Evolutionary conservation across 805 yeast species (phyloP).

Genomic region (Candida namnaoensis): DNA sequence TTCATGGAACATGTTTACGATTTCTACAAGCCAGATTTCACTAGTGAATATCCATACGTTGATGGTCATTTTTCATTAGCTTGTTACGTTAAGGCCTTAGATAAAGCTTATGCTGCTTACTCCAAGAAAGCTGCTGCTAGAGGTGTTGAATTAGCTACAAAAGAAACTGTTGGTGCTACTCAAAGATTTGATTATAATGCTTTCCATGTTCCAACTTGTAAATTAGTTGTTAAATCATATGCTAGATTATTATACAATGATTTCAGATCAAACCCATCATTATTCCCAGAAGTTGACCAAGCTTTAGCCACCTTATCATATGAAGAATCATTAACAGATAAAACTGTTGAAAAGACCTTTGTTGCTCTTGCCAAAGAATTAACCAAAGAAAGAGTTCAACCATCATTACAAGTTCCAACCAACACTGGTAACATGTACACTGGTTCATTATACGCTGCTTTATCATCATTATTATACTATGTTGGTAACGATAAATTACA

Average conservation of each 20-base stretch:
- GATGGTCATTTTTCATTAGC: conserved; percentile 94
- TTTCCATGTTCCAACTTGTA: conserved; percentile 98
- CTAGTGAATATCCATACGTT: conserved; percentile 92
- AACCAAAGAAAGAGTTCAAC: conserved; percentile 60
- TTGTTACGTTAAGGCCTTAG: conserved; percentile 92
- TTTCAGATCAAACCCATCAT: conserved; percentile 60
- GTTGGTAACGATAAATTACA: conserved; percentile 69
- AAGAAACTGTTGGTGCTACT: conserved; percentile 56
- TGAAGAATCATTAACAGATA: conserved; percentile 74
- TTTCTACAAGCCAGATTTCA: conserved; percentile 96
- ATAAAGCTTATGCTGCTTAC: conserved; percentile 76
- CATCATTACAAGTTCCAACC: conserved; percentile 82
- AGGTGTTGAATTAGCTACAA: conserved; percentile 35
- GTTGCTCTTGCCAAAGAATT: conserved; percentile 66
- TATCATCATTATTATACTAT: conserved; percentile 71
- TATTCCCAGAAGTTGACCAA: conserved; percentile 51
- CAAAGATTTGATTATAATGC: conserved; percentile 84
- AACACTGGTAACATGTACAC: conserved; percentile 98
- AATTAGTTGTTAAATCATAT: conserved; percentile 84
- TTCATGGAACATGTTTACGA: conserved; percentile 97
- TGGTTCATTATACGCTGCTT: conserved; percentile 83
- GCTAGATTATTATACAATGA: conserved; percentile 91
- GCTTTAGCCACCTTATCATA: conserved; percentile 47
- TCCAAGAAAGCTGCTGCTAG: conserved; percentile 61
- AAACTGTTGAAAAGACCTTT: conserved; percentile 76